Base-by-base conservation (phyloP, 164 flowering plant species). In the Nymphaea thermarum region DNA sequence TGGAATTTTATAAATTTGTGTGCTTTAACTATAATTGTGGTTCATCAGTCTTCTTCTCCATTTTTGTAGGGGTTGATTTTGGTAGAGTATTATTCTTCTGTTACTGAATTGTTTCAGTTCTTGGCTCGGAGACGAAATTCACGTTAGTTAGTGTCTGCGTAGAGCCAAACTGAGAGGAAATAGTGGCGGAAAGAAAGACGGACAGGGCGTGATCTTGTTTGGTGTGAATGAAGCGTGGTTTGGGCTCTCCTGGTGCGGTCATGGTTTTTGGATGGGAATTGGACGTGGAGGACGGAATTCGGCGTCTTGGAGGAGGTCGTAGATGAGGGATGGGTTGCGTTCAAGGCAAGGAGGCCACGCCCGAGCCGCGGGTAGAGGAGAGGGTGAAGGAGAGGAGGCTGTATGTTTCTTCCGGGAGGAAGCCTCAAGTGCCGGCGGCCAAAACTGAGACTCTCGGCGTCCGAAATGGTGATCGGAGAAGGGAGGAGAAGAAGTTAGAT, bases 291-390 rank as follows among this genome's bases (percentile, higher is more conserved):
- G 57, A 2, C 12, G 57, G 57, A 15, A 51, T 8, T 51, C 57
- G 8, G 8, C 14, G 57, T 51, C 14, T 51, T 51, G 14, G 57
- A 51, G 12, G 57, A 8, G 8, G 57, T 62, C n/a, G 36, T 72
- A 44, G 45, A 55, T 67, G 74, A 73, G 75, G 66, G 53, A 83
- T 83, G 86, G 86, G 86, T 62, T 83, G 86, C 75, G 84, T 75
- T 7, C 78, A 81, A 68, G 84, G 81, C 11, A 77, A 74, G 74
- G 81, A 77, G 72, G 71, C 63, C 36, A 67, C 79, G 16, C 66
- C 77, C 3, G 45, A 69, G 53, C 66, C 60, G 44, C 60, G 65
- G 42, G 71, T 66, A 66, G 74, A 71, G 44, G 71, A 62, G 71
- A 75, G 16, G 65, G 75, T 73, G 63, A 63, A 59, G 60, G 76